Percentiles rank a stretch among this genome's conserved stretches.
Conservation (phyloP, 805 yeast genomes). For the Candida succiphila region DNA sequence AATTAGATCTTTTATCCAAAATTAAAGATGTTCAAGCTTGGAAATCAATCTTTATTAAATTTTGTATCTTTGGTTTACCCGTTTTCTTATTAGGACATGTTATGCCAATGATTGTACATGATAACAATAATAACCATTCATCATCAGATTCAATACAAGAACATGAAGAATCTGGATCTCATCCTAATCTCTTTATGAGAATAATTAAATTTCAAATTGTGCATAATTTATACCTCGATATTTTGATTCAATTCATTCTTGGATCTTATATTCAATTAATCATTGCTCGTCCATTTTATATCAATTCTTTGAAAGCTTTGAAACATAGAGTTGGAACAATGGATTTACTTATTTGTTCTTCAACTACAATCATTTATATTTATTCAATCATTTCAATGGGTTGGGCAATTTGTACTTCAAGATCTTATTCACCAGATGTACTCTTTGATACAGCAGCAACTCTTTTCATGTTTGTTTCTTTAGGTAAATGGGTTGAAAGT, state of each 20-base stretch:
- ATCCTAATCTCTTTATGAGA: no score
- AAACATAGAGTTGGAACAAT: slow-evolving; percentile 70
- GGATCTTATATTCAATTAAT: slow-evolving; percentile 53
- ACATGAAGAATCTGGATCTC: no score
- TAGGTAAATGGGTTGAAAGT: slow-evolving; percentile 89
- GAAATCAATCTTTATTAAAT: slow-evolving; percentile 42
- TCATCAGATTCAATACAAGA: no score
- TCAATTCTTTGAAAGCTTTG: slow-evolving; percentile 54
- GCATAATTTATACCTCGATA: slow-evolving; percentile 57
- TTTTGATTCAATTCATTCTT: slow-evolving; percentile 47
- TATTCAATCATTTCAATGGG: slow-evolving; percentile 63
- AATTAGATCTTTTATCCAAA: slow-evolving; percentile 58
- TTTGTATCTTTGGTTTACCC: slow-evolving; percentile 54
- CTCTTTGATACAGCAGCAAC: slow-evolving; percentile 83
- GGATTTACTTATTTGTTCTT: slow-evolving; percentile 83
- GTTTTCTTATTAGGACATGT: slow-evolving; percentile 42
- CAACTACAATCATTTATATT: slow-evolving; percentile 68
- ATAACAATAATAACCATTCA: slow-evolving; percentile 15
- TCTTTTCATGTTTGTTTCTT: slow-evolving; percentile 72
- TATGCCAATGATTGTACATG: slow-evolving; percentile 25
- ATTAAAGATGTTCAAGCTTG: slow-evolving; percentile 66
- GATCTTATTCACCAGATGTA: slow-evolving; percentile 46
- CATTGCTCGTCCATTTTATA: slow-evolving; percentile 60
- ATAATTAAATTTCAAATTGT: slow-evolving; percentile 14
- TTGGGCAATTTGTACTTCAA: slow-evolving; percentile 33